Evolutionary conservation across 1,284 basidiomycete genomes (phyloP).

Genomic region (Ustilago curta): DNA sequence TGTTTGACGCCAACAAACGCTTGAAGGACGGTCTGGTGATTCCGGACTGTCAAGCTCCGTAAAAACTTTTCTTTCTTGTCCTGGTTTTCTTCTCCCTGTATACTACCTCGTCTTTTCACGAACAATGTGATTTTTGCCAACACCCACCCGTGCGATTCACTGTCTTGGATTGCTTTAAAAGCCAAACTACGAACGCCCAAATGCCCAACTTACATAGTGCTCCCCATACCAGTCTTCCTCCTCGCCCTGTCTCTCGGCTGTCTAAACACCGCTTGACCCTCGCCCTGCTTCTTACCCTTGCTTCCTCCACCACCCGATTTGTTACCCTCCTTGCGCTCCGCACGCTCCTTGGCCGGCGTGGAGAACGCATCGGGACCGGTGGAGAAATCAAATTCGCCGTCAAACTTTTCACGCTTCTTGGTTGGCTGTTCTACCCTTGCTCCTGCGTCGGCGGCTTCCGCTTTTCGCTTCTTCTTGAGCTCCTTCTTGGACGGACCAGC

Average conservation of each 20-base stretch:
- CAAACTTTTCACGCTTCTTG: constrained; percentile 34
- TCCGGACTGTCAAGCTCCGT: constrained; percentile 70
- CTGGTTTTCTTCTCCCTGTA: background rate
- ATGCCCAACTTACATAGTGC: constrained; percentile 24
- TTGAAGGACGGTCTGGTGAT: constrained; percentile 69
- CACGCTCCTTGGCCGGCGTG: background rate
- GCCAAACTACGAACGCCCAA: background rate
- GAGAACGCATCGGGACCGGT: constrained; percentile 21
- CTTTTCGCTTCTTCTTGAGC: constrained; percentile 44
- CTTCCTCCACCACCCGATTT: constrained; percentile 7
- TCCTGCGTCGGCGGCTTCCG: constrained; percentile 1
- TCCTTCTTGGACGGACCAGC: constrained; percentile 16
- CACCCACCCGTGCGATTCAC: too few species aligned
- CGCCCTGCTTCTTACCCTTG: constrained; percentile 8
- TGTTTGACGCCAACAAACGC: constrained; percentile 43
- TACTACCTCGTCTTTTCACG: background rate
- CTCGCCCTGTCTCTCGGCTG: constrained; percentile 41
- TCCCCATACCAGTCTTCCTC: constrained; percentile 34
- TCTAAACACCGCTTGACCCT: constrained; percentile 16
- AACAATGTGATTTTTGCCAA: background rate
- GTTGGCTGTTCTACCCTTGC: background rate
- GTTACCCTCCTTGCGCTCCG: constrained; percentile 2
- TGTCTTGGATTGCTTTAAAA: too few species aligned
- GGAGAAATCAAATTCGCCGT: constrained; percentile 38
- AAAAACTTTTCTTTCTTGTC: background rate